These are phyloP conservation scores for Metschnikowia shivogae DNA, from an alignment of 805 yeast genomes.

Conservation along the genomic window DNA sequence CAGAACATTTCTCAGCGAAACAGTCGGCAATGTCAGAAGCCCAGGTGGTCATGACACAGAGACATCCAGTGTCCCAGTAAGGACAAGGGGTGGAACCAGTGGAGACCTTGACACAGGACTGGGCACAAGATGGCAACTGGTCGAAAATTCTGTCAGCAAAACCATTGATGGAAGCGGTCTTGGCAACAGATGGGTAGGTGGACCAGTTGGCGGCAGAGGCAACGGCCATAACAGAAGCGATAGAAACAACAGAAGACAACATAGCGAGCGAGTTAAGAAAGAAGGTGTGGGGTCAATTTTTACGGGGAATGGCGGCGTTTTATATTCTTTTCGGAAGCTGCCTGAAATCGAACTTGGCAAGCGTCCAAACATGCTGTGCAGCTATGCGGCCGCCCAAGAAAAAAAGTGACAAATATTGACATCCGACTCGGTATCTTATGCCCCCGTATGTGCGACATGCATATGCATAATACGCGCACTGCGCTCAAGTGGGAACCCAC, in stretches of 20 bases:
- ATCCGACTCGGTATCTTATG: conserved; percentile 3
- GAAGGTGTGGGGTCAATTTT: background rate
- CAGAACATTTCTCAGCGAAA: conserved; percentile 23
- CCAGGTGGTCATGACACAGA: conserved; percentile 39
- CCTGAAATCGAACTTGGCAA: background rate
- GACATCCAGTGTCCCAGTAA: conserved; percentile 45
- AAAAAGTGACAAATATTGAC: background rate
- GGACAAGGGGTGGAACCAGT: conserved; percentile 41
- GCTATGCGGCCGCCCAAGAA: background rate
- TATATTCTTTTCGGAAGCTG: background rate
- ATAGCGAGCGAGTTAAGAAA: conserved; percentile 7
- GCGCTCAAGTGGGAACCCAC: background rate
- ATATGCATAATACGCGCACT: background rate
- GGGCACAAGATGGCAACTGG: conserved; percentile 35
- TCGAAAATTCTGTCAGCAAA: conserved; percentile 36
- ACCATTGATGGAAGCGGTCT: conserved; percentile 40
- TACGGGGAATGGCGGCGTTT: background rate
- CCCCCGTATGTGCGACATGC: conserved; percentile 2
- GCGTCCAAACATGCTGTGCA: background rate
- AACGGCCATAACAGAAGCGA: conserved; percentile 17
- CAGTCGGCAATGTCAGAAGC: conserved; percentile 33
- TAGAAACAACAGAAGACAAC: conserved; percentile 13
- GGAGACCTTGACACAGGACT: conserved; percentile 28
- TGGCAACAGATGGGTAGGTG: conserved; percentile 33
- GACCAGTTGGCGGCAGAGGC: conserved; percentile 20